Evolutionary conservation across 78 protist species (phyloP).

Genomic region (Speleostelium caveatum): DNA sequence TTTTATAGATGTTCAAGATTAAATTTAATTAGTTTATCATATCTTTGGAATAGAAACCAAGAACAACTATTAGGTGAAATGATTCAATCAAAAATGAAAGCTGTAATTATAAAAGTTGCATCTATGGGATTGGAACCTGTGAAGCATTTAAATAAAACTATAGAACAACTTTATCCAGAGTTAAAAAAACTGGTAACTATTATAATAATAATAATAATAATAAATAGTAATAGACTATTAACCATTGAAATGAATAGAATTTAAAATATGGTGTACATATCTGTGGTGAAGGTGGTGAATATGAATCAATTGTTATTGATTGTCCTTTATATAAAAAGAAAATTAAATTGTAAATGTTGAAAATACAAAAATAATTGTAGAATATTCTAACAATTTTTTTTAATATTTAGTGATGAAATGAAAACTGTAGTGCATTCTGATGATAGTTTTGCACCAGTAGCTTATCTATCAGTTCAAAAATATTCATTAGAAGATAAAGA

Average conservation of each 20-base stretch:
- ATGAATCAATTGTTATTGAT: conserved; percentile 95
- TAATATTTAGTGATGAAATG: conserved; percentile 13
- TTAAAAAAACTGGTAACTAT: conserved; percentile 26
- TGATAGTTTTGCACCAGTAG: conserved; percentile 73
- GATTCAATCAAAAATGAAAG: conserved; percentile 82
- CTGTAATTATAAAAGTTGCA: conserved; percentile 92
- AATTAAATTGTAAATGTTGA: conserved; percentile 47
- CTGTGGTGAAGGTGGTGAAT: conserved; percentile 99
- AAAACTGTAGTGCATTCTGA: conserved; percentile 49
- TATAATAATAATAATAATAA: neutral
- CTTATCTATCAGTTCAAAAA: conserved; percentile 24
- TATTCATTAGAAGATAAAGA: conserved; percentile 15
- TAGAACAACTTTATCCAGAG: conserved; percentile 64
- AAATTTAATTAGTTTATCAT: conserved; percentile 84
- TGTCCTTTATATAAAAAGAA: conserved; percentile 90
- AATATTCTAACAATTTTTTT: neutral
- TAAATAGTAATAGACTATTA: no score
- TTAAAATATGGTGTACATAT: conserved; percentile 80
- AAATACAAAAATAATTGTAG: neutral
- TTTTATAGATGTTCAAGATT: conserved; percentile 92
- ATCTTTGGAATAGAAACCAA: conserved; percentile 94
- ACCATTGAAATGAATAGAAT: conserved; percentile 3
- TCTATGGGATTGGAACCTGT: conserved; percentile 81
- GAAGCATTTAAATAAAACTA: conserved; percentile 86
- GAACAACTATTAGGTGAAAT: conserved; percentile 87